Evolutionary conservation across 2,329 filamentous ascomycete species (phyloP), one percentile per base, ranked within the genome.

Genomic region (Hypoxylon sp.): DNA sequence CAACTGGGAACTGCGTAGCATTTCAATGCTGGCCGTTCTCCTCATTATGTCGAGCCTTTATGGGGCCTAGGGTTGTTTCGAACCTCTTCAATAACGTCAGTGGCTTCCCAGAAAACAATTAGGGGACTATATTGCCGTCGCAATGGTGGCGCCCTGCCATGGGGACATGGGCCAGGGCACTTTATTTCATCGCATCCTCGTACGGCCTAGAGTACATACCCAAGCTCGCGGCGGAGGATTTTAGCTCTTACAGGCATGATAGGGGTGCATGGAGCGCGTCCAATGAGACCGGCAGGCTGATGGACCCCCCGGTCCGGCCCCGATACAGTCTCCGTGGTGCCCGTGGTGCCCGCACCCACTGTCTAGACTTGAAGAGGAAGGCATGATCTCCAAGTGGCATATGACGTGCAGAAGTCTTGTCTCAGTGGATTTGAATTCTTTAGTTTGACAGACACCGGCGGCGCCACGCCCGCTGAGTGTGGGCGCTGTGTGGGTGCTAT

Each of bases 341-440:
- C 56, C 56, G 52, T 59, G 51, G 57, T 65, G 65, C 54, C 68
- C 68, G 57, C 53, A 52, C 47, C 62, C 46, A 55, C 55, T 15
- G 19, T 65, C 69, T 67, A 70, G 47, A 61, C 71, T 65, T 69
- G 55, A 75, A 74, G 58, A 76, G 74, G 73, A 73, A 76, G 74
- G 73, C 68, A 62, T 72, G 50, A 67, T 73, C 53, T 67, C 47
- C 71, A 46, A 57, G 63, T 71, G 71, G 69, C 72, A 75, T 73
- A 75, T 76, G 74, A 75, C 74, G 74, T 75, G 74, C 73, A 76
- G 72, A 72, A 67, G 46, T 68, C 64, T 62, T 70, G 69, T 70
- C 66, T 71, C 59, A 67, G 53, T 56, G 58, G 60, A 75, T 75
- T 75, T 73, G 71, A 74, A 53, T 74, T 68, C 61, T 71, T 62